phyloP scores from a whole-genome alignment of 1,139 yeast genomes.

The Blastobotrys indianensis region DNA sequence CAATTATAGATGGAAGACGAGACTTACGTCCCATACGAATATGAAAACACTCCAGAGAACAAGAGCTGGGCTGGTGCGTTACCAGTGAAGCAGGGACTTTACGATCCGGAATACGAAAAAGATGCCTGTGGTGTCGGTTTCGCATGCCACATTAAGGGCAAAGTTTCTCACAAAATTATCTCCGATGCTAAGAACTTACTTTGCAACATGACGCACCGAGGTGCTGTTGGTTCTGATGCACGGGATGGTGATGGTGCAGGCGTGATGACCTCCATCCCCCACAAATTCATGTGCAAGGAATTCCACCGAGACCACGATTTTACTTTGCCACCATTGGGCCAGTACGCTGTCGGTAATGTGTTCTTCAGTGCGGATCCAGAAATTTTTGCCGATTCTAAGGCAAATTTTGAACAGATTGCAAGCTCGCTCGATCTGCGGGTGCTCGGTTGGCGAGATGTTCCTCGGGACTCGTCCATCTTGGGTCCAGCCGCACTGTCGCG shows the following conservation, averaged over 20 bases:
- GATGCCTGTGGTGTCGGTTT: constrained; percentile 99
- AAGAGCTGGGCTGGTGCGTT: constrained; percentile 88
- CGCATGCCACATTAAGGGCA: constrained; percentile 89
- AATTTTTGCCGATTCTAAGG: constrained; percentile 58
- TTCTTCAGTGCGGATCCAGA: constrained; percentile 80
- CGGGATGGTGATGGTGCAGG: constrained; percentile 99
- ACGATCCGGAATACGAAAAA: constrained; percentile 89
- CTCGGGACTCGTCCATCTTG: constrained; percentile 84
- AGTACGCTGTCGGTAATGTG: constrained; percentile 91
- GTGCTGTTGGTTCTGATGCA: constrained; percentile 94
- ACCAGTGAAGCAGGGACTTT: constrained; percentile 83
- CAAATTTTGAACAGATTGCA: constrained; percentile 78
- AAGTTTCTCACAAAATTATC: constrained; percentile 82
- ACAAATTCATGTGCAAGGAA: constrained; percentile 77
- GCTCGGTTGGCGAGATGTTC: constrained; percentile 94
- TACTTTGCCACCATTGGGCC: constrained; percentile 68
- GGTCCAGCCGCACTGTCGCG: constrained; percentile 94
- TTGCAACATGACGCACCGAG: constrained; percentile 98
- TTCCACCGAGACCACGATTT: constrained; percentile 54
- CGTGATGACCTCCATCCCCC: constrained; percentile 88
- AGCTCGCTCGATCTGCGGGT: constrained; percentile 68
- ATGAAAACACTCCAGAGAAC: constrained; percentile 73
- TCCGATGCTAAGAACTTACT: constrained; percentile 78
- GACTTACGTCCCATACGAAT: constrained; percentile 44
- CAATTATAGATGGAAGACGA: constrained; percentile 15